Conservation (phyloP, 225 moss, liverwort and hornwort genomes). For the Pseudisothecium myosuroides region DNA sequence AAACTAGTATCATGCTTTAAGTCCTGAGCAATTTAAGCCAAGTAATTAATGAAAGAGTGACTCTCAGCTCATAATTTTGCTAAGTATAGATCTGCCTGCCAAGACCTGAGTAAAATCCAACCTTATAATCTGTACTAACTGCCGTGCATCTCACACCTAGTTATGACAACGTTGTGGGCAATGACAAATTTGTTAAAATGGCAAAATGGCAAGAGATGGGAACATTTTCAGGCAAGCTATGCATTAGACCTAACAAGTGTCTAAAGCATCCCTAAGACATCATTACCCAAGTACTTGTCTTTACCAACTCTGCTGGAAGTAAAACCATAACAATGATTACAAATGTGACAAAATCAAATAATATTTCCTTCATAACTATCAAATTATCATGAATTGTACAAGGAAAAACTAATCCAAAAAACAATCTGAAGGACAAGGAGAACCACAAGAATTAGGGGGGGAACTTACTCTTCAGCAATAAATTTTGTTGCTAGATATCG, state of each 20-base stretch:
- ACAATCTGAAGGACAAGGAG: neutral
- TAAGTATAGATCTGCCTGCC: neutral
- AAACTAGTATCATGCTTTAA: neutral
- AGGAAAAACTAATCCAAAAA: neutral
- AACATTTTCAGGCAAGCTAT: neutral
- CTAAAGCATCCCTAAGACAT: neutral
- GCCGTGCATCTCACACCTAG: neutral
- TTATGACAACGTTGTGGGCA: neutral
- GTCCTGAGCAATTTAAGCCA: neutral
- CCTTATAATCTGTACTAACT: neutral
- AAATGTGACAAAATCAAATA: neutral
- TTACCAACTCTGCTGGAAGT: neutral
- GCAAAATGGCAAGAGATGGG: neutral
- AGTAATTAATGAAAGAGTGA: neutral
- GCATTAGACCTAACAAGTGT: neutral
- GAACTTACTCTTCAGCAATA: conserved; percentile 48
- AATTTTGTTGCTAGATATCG: conserved; percentile 68
- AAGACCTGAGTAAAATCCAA: neutral
- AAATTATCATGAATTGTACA: neutral
- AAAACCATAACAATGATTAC: neutral
- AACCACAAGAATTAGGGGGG: neutral
- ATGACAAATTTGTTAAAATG: neutral
- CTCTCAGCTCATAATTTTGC: neutral
- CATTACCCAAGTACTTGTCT: neutral
- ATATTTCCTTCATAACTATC: neutral